Percentiles rank a stretch among this genome's conserved stretches.
phyloP scores from a whole-genome alignment of 2,329 filamentous ascomycete genomes.

The Geosmithia putterillii region DNA sequence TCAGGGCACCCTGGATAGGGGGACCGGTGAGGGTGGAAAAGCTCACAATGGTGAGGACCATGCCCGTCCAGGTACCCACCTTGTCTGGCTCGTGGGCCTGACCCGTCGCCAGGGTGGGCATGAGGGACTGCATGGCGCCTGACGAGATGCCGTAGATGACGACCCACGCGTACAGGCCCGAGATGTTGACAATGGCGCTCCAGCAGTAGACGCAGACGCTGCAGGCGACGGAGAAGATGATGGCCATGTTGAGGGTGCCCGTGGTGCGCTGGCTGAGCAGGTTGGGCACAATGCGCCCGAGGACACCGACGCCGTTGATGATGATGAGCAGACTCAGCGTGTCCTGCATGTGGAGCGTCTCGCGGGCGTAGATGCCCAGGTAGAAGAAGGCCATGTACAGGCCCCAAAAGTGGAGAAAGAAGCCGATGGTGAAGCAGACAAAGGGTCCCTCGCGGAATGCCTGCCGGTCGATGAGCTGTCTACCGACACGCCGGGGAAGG shows the following conservation, averaged over 20 bases:
- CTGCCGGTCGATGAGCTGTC: constrained; percentile 27
- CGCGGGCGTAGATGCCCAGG: constrained; percentile 32
- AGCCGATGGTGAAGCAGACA: constrained; percentile 17
- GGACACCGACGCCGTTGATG: constrained; percentile 48
- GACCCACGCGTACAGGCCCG: constrained; percentile 48
- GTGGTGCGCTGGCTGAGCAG: constrained; percentile 38
- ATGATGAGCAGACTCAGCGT: constrained; percentile 51
- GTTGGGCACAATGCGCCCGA: constrained; percentile 46
- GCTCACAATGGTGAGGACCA: constrained; percentile 34
- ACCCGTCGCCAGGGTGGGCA: constrained; percentile 32
- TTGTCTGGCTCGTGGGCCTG: constrained; percentile 1
- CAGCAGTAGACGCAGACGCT: constrained; percentile 39
- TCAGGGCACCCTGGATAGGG: constrained; percentile 3
- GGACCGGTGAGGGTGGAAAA: constrained; percentile 1
- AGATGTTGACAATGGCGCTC: constrained; percentile 37
- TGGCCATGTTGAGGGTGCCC: constrained; percentile 50
- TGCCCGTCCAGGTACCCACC: constrained; percentile 31
- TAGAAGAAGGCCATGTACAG: constrained; percentile 33
- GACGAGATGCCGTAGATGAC: constrained; percentile 49
- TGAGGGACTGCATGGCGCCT: constrained; percentile 51
- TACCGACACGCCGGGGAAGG: constrained; percentile 23
- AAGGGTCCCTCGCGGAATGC: constrained; percentile 28
- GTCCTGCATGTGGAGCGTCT: constrained; percentile 19
- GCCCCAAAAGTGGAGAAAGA: constrained; percentile 21
- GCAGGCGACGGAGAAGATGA: constrained; percentile 29